Conservation (phyloP, 164 flowering plant genomes). For the Tinospora cordifolia region DNA sequence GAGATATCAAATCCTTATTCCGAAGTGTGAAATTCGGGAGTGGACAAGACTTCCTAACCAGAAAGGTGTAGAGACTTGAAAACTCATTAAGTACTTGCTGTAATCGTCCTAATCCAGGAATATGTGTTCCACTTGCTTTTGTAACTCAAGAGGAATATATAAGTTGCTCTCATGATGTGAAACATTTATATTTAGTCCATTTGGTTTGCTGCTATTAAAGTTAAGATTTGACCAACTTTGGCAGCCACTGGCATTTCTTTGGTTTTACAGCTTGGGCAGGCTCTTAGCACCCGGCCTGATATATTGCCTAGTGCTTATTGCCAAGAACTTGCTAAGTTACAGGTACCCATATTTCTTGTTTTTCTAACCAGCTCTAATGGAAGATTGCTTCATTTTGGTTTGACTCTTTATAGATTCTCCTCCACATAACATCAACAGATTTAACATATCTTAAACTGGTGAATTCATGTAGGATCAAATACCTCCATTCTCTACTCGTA, state of each 20-base stretch:
- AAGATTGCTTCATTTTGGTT: slow-evolving; percentile 1
- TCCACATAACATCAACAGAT: background rate
- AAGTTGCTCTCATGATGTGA: background rate
- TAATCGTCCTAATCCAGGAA: no score
- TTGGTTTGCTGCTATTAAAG: background rate
- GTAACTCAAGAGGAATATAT: background rate
- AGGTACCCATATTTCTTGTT: slow-evolving; percentile 34
- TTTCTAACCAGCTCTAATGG: slow-evolving; percentile 4
- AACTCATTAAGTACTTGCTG: no score
- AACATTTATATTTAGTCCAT: background rate
- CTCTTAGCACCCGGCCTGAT: slow-evolving; percentile 92
- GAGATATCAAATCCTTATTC: no score
- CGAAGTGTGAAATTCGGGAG: no score
- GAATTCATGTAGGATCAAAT: slow-evolving; percentile 65
- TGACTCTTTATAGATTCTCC: background rate
- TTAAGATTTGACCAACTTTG: background rate
- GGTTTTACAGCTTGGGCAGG: slow-evolving; percentile 84
- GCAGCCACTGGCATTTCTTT: slow-evolving; percentile 2
- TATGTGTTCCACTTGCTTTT: background rate
- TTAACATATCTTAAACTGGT: slow-evolving; percentile 9
- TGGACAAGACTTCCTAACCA: no score
- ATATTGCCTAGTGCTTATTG: slow-evolving; percentile 73
- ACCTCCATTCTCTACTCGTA: slow-evolving; percentile 75
- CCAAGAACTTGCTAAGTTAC: slow-evolving; percentile 86
- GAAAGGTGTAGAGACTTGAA: no score